Conservation (phyloP, 148 eudicot genomes). For the Pouteria glomerata region DNA sequence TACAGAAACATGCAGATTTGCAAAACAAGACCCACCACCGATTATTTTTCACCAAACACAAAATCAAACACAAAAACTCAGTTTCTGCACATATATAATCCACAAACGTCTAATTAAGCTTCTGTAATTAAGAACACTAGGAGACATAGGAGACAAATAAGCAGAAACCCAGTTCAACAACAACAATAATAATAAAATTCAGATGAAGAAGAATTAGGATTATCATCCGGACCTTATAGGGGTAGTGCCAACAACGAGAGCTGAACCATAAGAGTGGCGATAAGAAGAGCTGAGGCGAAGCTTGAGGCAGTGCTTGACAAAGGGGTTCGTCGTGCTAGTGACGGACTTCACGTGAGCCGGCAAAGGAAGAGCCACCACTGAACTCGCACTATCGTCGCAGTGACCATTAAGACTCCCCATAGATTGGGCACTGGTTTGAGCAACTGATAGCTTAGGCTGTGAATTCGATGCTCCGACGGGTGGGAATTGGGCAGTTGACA, state of each 20-base stretch:
- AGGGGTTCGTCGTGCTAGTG: slow-evolving; percentile 79
- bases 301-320: slow-evolving; percentile 88
- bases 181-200: background rate
- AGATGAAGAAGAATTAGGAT: background rate
- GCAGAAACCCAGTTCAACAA: background rate
- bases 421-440: slow-evolving; percentile 6
- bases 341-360: slow-evolving; percentile 41
- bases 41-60: background rate
- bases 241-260: slow-evolving; percentile 62
- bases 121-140: background rate
- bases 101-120: too few relatives aligned
- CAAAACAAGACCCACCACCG: background rate
- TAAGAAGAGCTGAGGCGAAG: slow-evolving; percentile 84
- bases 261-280: slow-evolving; percentile 64
- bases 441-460: slow-evolving; percentile 3
- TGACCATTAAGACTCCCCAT: background rate
- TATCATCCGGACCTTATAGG: slow-evolving; percentile 51
- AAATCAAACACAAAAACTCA: background rate
- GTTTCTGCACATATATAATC: background rate
- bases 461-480: slow-evolving; percentile 2
- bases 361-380: slow-evolving; percentile 11
- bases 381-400: background rate
- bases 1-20: background rate
- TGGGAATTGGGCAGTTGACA: slow-evolving; percentile 11
- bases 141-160: background rate